Base-by-base conservation (phyloP, 2,329 filamentous ascomycete genomes). In the Aspergillus sp. region DNA sequence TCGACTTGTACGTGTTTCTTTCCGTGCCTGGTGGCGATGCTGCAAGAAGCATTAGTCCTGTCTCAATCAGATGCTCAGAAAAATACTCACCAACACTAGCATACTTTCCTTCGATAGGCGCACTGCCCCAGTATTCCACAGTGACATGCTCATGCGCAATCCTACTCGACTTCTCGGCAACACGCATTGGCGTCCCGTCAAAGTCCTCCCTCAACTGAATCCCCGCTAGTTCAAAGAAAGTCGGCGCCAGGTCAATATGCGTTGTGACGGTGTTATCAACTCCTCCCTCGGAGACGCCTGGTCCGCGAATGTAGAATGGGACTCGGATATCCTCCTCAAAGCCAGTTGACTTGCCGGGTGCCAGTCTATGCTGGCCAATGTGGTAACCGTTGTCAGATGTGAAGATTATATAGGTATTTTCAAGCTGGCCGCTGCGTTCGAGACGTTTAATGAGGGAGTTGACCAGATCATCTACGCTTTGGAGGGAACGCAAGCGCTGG, bases 171-270 rank as follows among this genome's bases (percentile, higher is more conserved):
- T 24, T 40, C 1, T 53, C 48, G 2, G 36, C 34, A 3, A 67
- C 32, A 0, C 66, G 64, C 16, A 77, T 72, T 0, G 71, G 60
- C 1, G 60, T 54, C 0, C 73, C 74, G 26, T 78, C 75, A 46
- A 77, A 72, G 26, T 74, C 67, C 0, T 58, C 47, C 0, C 64
- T 57, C 3, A 62, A 42, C 1, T 58, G 47, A 8, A 50, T 45
- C 8, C 52, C 51, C 2, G 56, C 52, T 10, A 55, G 45, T n/a
- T 60, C 52, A 15, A 79, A 56, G 5, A 79, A 49, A 0, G 75
- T 80, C 0, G 76, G 74, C 1, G 72, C 73, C 0, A 80, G 53
- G 42, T 80, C 76, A 1, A 73, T 75, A 40, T 80, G 77, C 1
- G 72, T 69, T 0, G 72, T 77, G 1, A 74, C 66, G 6, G 63